These are phyloP conservation scores for Blechomonas ayalai DNA, from an alignment of 208 protist genomes.

Conservation along the genomic window DNA sequence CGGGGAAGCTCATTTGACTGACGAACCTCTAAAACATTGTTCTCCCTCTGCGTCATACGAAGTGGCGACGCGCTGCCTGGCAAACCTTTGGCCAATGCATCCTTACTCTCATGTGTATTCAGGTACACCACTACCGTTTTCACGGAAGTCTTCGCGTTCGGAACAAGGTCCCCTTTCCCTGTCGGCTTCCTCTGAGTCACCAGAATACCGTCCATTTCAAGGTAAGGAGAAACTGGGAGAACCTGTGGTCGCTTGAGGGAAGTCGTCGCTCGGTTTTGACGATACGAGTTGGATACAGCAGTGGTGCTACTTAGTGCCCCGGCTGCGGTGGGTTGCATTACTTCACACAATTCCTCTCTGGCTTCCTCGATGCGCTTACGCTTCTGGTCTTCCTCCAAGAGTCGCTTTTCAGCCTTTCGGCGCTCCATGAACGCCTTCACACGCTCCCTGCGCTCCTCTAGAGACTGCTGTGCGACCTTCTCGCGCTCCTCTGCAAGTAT, in stretches of 20 bases:
- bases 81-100: neutral
- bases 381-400: slow-evolving; percentile 17
- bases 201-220: too few species aligned
- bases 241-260: too few species aligned
- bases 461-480: slow-evolving; percentile 19
- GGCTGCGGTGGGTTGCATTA: too few species aligned
- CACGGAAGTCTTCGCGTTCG: too few species aligned
- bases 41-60: neutral
- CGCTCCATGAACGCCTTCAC: slow-evolving; percentile 52
- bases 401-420: slow-evolving; percentile 34
- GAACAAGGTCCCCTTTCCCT: too few species aligned
- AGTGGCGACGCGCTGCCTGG: neutral
- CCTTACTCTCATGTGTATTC: neutral
- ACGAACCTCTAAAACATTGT: slow-evolving; percentile 30
- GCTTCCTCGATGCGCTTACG: too few species aligned
- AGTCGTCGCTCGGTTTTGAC: too few species aligned
- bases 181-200: too few species aligned
- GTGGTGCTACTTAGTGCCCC: too few species aligned
- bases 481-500: slow-evolving; percentile 4
- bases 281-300: too few species aligned
- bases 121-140: slow-evolving; percentile 6
- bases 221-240: too few species aligned
- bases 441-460: slow-evolving; percentile 57
- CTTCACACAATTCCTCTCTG: too few species aligned
- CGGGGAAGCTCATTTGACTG: slow-evolving; percentile 18